phyloP scores from a whole-genome alignment of 2,329 filamentous ascomycete species.

The Tolypocladium amazonense region DNA sequence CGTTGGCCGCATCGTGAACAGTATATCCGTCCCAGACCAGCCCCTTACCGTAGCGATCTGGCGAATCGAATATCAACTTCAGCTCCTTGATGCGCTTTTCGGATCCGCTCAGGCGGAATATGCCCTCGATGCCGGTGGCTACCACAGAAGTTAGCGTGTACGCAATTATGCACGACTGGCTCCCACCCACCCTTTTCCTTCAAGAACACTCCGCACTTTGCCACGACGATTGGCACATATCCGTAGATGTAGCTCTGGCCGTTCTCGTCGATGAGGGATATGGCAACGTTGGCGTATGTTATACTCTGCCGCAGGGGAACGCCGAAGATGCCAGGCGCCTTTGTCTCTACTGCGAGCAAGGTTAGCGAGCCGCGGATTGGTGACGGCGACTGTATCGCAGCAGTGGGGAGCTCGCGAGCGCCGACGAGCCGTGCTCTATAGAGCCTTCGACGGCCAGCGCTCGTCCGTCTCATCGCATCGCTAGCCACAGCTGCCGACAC shows the following conservation, averaged over 20 bases:
- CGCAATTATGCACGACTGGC: neutral
- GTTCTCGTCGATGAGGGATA: slow-evolving; percentile 85
- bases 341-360: slow-evolving; percentile 25
- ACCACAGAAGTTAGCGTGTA: slow-evolving; percentile 12
- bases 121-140: slow-evolving; percentile 94
- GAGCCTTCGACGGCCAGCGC: neutral
- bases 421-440: too few relatives aligned
- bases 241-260: slow-evolving; percentile 97
- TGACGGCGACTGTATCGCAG: neutral
- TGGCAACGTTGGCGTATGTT: slow-evolving; percentile 94
- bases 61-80: slow-evolving; percentile 83
- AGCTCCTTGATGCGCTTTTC: slow-evolving; percentile 98
- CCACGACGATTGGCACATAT: slow-evolving; percentile 96
- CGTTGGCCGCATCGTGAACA: slow-evolving; percentile 95
- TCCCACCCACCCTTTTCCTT: slow-evolving; percentile 77
- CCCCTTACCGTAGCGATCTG: slow-evolving; percentile 91
- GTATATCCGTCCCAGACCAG: slow-evolving; percentile 96
- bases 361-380: slow-evolving; percentile 9
- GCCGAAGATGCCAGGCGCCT: slow-evolving; percentile 76
- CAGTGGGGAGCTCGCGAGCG: neutral
- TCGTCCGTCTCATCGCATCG: neutral
- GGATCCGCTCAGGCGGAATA: slow-evolving; percentile 90
- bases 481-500: neutral
- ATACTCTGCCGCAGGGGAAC: slow-evolving; percentile 90
- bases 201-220: slow-evolving; percentile 92